Evolutionary conservation across 2,329 filamentous ascomycete genomes (phyloP).

Genomic region (Trichophyton simii): DNA sequence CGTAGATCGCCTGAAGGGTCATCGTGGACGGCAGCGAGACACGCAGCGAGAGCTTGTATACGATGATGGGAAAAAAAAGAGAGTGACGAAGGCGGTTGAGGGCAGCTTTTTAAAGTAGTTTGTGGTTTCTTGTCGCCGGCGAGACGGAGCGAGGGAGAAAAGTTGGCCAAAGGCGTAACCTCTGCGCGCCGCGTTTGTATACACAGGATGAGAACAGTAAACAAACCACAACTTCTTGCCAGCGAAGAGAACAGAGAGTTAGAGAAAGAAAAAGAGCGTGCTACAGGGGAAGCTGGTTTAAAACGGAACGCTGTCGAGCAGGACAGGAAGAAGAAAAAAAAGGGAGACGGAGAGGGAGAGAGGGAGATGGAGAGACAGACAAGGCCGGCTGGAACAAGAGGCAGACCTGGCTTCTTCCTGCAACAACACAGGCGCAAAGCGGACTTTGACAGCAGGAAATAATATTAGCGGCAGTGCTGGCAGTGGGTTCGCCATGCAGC

Average conservation of each 20-base stretch:
- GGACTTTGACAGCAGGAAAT: not conserved
- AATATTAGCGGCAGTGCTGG: not conserved
- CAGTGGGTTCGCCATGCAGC: not conserved
- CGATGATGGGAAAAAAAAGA: not conserved
- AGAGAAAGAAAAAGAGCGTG: not conserved
- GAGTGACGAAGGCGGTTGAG: not conserved
- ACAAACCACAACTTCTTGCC: not conserved
- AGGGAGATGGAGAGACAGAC: not conserved
- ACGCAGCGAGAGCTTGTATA: not conserved
- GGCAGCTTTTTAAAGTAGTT: not conserved
- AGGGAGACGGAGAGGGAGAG: not conserved
- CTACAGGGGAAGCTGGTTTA: not conserved
- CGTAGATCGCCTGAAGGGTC: slow-evolving; percentile 45
- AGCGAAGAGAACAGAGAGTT: not conserved
- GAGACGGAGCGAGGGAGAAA: not conserved
- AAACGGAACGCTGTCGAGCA: not conserved
- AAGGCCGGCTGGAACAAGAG: not conserved
- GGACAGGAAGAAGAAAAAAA: not conserved
- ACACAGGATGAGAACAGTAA: too few species aligned
- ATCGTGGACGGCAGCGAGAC: slow-evolving; percentile 16
- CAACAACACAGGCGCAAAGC: not conserved
- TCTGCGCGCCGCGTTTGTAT: not conserved
- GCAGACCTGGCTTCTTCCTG: not conserved
- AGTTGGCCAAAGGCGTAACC: not conserved
- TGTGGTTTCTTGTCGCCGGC: too few species aligned